Evolutionary conservation across 768 basidiomycete genomes (phyloP).

Genomic region (Naematelia aurantialba): DNA sequence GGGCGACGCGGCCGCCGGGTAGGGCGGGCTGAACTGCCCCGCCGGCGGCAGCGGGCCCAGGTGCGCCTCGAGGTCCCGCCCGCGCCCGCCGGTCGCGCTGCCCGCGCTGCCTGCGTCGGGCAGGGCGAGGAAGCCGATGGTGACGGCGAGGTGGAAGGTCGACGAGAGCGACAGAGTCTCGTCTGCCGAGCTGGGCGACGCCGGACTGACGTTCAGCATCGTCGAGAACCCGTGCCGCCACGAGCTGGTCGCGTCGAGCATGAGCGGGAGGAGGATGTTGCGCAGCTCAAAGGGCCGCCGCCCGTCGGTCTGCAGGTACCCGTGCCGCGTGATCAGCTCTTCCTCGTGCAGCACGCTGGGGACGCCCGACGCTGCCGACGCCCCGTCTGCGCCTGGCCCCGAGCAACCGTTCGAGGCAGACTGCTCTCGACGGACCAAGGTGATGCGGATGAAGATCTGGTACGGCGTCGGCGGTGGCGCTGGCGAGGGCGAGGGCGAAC

Average conservation of each 20-base stretch:
- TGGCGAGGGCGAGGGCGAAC: too few species aligned
- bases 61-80: not conserved
- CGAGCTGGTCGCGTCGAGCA: constrained; percentile 3
- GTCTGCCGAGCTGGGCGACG: constrained; percentile 1
- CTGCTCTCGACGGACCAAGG: constrained; percentile 35
- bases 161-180: constrained; percentile 35
- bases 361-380: not conserved
- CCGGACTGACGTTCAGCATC: constrained; percentile 31
- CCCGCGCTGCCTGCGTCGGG: not conserved
- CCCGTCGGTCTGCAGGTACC: constrained; percentile 23
- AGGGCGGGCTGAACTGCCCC: constrained; percentile 10
- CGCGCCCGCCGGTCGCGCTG: too few species aligned
- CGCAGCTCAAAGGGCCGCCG: constrained; percentile 14
- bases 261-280: constrained; percentile 25
- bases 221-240: constrained; percentile 42
- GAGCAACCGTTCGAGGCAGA: not conserved
- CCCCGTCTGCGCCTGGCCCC: not conserved
- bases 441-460: constrained; percentile 33
- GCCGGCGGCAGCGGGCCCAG: constrained; percentile 1
- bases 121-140: constrained; percentile 32
- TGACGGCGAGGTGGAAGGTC: constrained; percentile 35
- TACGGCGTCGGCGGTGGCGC: not conserved
- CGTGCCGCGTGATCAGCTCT: constrained; percentile 28
- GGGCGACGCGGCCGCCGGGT: constrained; percentile 5
- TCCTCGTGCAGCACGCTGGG: constrained; percentile 27